These are phyloP conservation scores for Artemisia tridentata DNA, from an alignment of 129 eudicot genomes.

Conservation along the genomic window DNA sequence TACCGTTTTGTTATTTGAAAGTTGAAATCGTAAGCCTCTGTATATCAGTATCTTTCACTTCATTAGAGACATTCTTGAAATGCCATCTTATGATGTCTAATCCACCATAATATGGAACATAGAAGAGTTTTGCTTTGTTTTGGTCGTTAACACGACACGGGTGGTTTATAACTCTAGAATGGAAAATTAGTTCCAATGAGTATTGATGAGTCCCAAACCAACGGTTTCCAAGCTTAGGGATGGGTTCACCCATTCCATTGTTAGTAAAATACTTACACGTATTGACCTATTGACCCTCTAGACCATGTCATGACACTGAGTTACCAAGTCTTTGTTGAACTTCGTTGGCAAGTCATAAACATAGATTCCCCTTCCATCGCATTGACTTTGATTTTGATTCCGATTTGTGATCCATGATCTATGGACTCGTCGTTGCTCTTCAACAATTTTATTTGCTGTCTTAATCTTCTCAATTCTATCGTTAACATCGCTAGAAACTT, in stretches of 20 bases:
- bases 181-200: slow-evolving; percentile 72
- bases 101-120: slow-evolving; percentile 85
- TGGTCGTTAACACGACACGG: slow-evolving; percentile 67
- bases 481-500: slow-evolving; percentile 17
- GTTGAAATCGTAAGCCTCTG: too few relatives aligned
- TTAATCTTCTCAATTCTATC: slow-evolving; percentile 32
- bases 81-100: slow-evolving; percentile 81
- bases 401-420: slow-evolving; percentile 53
- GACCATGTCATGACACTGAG: slow-evolving; percentile 58
- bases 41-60: slow-evolving; percentile 72
- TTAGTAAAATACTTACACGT: slow-evolving; percentile 61
- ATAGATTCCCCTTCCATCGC: slow-evolving; percentile 58
- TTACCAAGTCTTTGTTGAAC: slow-evolving; percentile 72
- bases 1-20: too few relatives aligned
- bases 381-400: slow-evolving; percentile 31
- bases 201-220: slow-evolving; percentile 89
- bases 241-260: slow-evolving; percentile 64
- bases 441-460: slow-evolving; percentile 45
- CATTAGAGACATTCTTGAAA: slow-evolving; percentile 61
- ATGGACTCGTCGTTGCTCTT: slow-evolving; percentile 55
- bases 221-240: slow-evolving; percentile 57
- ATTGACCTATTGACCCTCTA: slow-evolving; percentile 52
- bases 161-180: slow-evolving; percentile 58
- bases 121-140: slow-evolving; percentile 65
- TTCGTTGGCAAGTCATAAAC: slow-evolving; percentile 75